Base-by-base conservation (phyloP, 345 rosid genomes). In the Hibiscus trionum region DNA sequence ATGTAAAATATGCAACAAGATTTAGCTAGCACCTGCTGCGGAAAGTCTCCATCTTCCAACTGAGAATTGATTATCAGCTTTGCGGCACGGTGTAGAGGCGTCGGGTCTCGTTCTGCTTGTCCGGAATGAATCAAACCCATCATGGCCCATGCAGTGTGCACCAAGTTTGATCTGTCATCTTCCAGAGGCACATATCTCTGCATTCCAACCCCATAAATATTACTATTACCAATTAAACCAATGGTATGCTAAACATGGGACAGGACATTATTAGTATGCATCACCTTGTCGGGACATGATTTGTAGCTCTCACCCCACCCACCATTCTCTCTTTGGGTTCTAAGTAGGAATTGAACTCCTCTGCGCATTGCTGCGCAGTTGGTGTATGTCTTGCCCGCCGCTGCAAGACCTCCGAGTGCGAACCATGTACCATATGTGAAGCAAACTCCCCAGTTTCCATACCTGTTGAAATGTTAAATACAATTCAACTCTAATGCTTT, bases 291-390 rank as follows among this genome's bases (percentile, higher is more conserved):
- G n/a, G 86, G 87, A 70, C 91, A 88, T 66, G 91, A 87, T 55
- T 77, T 77, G 52, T 77, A 81, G 82, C 86, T 86, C 76, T 86
- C 92, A 16, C 87, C 88, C 89, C 88, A 88, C 4, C 90, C 90
- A 57, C 92, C 92, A 72, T 84, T 78, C 9, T 72, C 86, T 70
- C 58, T 82, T 66, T 88, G 90, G 33, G 53, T 14, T 59, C 1
- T 29, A 4, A 86, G 80, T 21, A 86, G 76, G 19, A 86, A 86
- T 6, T 86, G 70, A 14, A 82, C 86, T 31, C 82, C 85, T 52
- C 71, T 79, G 1, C 82, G 86, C 52, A 83, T 60, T 2, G 84
- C 80, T 14, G 14, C 39, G 11, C 82, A 73, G 4, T 50, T 79
- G 44, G 70, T 8, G 52, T 82, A 86, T 3, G 79, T 82, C 75